These are phyloP conservation scores for Russula griseocarnosa DNA, from an alignment of 768 basidiomycete species.

Conservation along the genomic window DNA sequence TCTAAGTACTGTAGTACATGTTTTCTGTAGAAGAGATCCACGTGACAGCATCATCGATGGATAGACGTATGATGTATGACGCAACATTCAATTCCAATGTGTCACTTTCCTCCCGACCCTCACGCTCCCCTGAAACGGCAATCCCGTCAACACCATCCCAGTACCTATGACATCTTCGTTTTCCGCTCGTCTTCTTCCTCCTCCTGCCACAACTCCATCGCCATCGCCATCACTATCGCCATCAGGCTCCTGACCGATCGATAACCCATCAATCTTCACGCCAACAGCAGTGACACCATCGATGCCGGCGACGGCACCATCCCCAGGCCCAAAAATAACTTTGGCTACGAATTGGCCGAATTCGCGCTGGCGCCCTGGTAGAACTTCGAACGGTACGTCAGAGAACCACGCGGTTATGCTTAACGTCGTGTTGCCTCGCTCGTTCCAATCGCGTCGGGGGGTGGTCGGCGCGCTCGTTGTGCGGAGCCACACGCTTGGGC, in stretches of 20 bases:
- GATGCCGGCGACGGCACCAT: constrained; percentile 24
- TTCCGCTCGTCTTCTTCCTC: not conserved
- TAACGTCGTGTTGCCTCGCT: constrained; percentile 52
- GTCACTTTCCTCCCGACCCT: constrained; percentile 17
- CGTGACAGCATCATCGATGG: no score
- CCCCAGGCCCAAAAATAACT: constrained; percentile 39
- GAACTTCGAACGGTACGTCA: constrained; percentile 71
- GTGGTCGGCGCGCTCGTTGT: constrained; percentile 41
- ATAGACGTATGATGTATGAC: no score
- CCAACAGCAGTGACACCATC: constrained; percentile 23
- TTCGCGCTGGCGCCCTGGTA: constrained; percentile 72
- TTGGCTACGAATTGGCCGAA: constrained; percentile 76
- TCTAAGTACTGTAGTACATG: not conserved
- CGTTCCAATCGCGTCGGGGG: constrained; percentile 39
- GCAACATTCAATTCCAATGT: not conserved
- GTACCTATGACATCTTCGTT: not conserved
- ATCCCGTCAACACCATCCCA: constrained; percentile 17
- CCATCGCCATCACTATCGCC: not conserved
- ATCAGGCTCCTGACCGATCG: not conserved
- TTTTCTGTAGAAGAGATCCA: not conserved
- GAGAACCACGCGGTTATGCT: constrained; percentile 60
- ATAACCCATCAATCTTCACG: constrained; percentile 23
- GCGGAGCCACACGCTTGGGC: constrained; percentile 64
- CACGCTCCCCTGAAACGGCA: constrained; percentile 26
- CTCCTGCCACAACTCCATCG: not conserved